These are phyloP conservation scores for Calocera cornea DNA, from an alignment of 768 basidiomycete genomes.

Conservation along the genomic window DNA sequence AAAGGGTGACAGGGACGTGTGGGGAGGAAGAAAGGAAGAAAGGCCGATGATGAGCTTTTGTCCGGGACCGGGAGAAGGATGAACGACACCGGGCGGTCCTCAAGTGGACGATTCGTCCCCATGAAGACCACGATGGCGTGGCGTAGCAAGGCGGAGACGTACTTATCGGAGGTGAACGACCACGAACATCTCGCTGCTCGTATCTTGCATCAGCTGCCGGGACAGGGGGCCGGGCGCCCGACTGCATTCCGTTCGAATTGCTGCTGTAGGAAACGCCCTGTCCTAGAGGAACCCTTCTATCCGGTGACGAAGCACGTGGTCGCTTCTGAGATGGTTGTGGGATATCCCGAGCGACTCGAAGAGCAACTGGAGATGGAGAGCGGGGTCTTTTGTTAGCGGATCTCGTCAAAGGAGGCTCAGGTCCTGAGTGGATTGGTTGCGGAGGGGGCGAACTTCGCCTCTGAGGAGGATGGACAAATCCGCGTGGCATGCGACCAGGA, in stretches of 20 bases:
- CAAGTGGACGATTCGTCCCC: not conserved
- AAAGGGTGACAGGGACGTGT: not conserved
- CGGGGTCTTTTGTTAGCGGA: not conserved
- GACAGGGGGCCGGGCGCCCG: not conserved
- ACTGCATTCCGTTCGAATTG: not conserved
- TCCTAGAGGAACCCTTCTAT: not conserved
- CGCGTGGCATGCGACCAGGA: not conserved
- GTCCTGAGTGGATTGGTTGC: not conserved
- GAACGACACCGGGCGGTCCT: not conserved
- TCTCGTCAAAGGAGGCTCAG: not conserved
- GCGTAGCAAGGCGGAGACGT: not conserved
- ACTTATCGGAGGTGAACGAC: not conserved
- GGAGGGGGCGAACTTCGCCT: not conserved
- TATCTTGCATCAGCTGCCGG: not conserved
- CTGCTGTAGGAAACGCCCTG: not conserved
- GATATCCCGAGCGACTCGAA: not conserved
- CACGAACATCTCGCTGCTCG: not conserved
- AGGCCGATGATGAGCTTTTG: not conserved
- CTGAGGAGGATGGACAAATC: not conserved
- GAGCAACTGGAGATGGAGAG: not conserved
- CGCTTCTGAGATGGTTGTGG: not conserved
- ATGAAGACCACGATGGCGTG: not conserved
- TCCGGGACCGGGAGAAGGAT: not conserved
- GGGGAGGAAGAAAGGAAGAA: not conserved
- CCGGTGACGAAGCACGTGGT: not conserved